phyloP scores from a whole-genome alignment of 768 basidiomycete species.

The Tricholoma hemisulphureum region DNA sequence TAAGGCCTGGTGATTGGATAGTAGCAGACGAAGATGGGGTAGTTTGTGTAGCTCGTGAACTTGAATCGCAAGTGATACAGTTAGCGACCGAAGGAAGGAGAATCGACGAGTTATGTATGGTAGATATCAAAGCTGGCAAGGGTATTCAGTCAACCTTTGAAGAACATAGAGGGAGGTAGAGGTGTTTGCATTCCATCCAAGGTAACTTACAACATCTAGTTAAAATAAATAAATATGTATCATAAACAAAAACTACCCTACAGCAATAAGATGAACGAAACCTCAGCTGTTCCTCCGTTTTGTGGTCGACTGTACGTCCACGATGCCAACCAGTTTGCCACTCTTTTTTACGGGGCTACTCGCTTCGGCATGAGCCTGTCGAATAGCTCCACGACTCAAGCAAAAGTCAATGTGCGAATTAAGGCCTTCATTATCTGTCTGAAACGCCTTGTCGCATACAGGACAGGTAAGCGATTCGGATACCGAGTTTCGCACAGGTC shows the following conservation, averaged over 20 bases:
- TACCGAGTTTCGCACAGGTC: neutral
- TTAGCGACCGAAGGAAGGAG: constrained; percentile 57
- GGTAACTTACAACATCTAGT: neutral
- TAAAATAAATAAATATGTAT: neutral
- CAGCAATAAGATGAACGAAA: neutral
- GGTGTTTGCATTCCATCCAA: neutral
- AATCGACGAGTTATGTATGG: constrained; percentile 69
- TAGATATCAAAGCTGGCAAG: constrained; percentile 72
- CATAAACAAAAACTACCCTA: neutral
- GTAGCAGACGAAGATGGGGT: constrained; percentile 90
- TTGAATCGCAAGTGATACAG: constrained; percentile 55
- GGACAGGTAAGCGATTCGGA: constrained; percentile 59
- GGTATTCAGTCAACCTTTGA: constrained; percentile 79
- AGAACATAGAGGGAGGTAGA: constrained; percentile 53
- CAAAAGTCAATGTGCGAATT: constrained; percentile 93
- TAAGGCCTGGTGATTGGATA: constrained; percentile 78
- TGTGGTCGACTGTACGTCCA: neutral
- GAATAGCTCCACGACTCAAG: constrained; percentile 74
- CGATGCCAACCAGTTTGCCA: neutral
- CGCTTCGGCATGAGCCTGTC: constrained; percentile 59
- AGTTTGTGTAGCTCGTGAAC: constrained; percentile 65
- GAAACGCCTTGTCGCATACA: constrained; percentile 60
- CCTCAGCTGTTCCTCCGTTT: constrained; percentile 22
- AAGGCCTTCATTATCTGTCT: constrained; percentile 71
- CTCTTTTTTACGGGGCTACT: constrained; percentile 14